These are phyloP conservation scores for Hymenoscyphus infarciens DNA, from an alignment of 2,329 filamentous ascomycete genomes.

Conservation along the genomic window DNA sequence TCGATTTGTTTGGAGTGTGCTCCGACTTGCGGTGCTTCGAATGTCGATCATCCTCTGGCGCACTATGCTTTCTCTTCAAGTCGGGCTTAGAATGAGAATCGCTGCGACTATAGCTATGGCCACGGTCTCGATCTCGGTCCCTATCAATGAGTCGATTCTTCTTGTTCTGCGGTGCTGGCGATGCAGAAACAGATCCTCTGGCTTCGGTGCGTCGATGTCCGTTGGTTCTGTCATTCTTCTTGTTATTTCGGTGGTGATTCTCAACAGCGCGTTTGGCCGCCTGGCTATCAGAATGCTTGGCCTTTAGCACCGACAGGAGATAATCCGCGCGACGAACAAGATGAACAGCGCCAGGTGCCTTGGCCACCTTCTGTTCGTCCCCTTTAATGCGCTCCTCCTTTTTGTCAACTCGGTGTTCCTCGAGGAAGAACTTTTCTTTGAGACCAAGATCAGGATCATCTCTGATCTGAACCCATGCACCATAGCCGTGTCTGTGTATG, in stretches of 20 bases:
- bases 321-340: slow-evolving; percentile 94
- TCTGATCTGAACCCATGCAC: slow-evolving; percentile 90
- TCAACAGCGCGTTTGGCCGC: slow-evolving; percentile 77
- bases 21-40: slow-evolving; percentile 53
- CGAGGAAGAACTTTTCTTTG: slow-evolving; percentile 87
- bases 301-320: slow-evolving; percentile 87
- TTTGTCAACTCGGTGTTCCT: slow-evolving; percentile 97
- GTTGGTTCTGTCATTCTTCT: slow-evolving; percentile 59
- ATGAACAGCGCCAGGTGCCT: slow-evolving; percentile 95
- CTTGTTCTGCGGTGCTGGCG: slow-evolving; percentile 57
- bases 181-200: slow-evolving; percentile 62
- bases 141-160: slow-evolving; percentile 42
- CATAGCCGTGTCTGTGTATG: slow-evolving; percentile 90
- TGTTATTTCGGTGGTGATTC: slow-evolving; percentile 93
- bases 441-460: slow-evolving; percentile 86
- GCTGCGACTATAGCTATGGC: slow-evolving; percentile 42
- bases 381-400: slow-evolving; percentile 85
- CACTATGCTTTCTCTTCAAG: slow-evolving; percentile 58
- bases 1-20: slow-evolving; percentile 17
- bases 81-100: slow-evolving; percentile 42
- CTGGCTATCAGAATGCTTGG: slow-evolving; percentile 73
- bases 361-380: slow-evolving; percentile 62
- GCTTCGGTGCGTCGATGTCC: slow-evolving; percentile 59
- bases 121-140: slow-evolving; percentile 47
- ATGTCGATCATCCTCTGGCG: slow-evolving; percentile 48